Conservation (phyloP, 305 asterid genomes). For the Caryopteris hybrid region DNA sequence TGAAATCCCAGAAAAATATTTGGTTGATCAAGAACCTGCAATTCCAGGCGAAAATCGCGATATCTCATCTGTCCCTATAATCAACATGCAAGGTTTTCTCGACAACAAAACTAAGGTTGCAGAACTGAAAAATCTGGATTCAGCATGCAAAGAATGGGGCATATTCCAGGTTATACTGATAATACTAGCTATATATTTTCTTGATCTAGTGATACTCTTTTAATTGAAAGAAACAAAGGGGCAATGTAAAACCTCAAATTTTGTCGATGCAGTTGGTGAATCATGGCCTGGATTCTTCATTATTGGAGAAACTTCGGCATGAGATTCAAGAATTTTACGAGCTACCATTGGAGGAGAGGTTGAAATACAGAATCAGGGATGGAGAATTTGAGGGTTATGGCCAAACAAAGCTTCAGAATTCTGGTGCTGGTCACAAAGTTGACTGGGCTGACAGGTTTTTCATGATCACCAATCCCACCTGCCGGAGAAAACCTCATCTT, state of each 20-base stretch:
- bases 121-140: conserved; percentile 36
- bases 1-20: conserved; percentile 27
- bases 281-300: conserved; percentile 42
- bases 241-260: too few species aligned
- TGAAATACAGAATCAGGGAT: conserved; percentile 31
- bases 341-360: conserved; percentile 54
- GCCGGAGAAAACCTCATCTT: conserved; percentile 47
- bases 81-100: conserved; percentile 39
- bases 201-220: background rate
- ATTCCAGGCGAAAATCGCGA: background rate
- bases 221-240: too few species aligned
- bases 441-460: conserved; percentile 72
- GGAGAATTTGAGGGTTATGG: conserved; percentile 82
- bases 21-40: conserved; percentile 31
- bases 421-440: conserved; percentile 34
- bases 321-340: conserved; percentile 58
- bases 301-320: conserved; percentile 45
- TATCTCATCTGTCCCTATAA: conserved; percentile 26
- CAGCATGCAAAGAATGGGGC: conserved; percentile 60
- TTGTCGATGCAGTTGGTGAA: conserved; percentile 48
- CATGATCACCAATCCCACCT: conserved; percentile 52
- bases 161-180: conserved; percentile 46
- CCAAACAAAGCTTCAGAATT: conserved; percentile 19
- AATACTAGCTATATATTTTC: background rate
- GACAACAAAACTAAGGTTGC: conserved; percentile 8